These are phyloP conservation scores for Eucalyptus urophylla DNA, from an alignment of 345 rosid genomes.

Conservation along the genomic window DNA sequence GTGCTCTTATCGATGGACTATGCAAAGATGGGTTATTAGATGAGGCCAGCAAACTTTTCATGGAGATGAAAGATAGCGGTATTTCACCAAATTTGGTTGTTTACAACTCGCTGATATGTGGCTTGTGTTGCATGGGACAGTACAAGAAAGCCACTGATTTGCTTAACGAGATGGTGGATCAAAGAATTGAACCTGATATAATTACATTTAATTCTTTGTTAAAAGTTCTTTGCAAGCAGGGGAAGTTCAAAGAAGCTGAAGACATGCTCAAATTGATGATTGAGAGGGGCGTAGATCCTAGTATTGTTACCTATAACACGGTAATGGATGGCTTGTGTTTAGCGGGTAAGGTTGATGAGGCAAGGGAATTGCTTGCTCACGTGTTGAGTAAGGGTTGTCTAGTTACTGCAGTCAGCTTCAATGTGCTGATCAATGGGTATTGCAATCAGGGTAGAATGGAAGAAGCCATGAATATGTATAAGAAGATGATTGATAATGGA, in stretches of 20 bases:
- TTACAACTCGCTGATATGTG: slow-evolving; percentile 1
- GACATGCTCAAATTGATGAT: not conserved
- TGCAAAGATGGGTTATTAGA: slow-evolving; percentile 6
- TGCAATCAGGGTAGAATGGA: not conserved
- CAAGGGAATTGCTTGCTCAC: not conserved
- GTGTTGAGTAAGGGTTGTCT: not conserved
- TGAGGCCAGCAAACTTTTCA: slow-evolving; percentile 15
- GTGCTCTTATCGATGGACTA: slow-evolving; percentile 11
- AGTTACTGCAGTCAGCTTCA: not conserved
- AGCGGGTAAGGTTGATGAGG: not conserved
- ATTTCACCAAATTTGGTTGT: slow-evolving; percentile 6
- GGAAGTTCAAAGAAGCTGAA: slow-evolving; percentile 5
- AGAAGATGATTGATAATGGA: not conserved
- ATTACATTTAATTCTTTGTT: not conserved
- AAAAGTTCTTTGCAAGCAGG: not conserved
- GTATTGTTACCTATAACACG: not conserved
- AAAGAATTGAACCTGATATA: not conserved
- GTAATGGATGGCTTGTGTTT: slow-evolving; percentile 6
- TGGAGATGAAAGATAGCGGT: slow-evolving; percentile 8
- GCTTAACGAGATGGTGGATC: slow-evolving; percentile 6
- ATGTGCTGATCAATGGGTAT: slow-evolving; percentile 1
- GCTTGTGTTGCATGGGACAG: slow-evolving; percentile 7
- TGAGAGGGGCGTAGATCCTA: not conserved
- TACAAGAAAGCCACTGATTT: slow-evolving; percentile 2
- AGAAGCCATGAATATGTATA: not conserved